Base-by-base conservation (phyloP, 2,329 filamentous ascomycete species). In the Phaeophleospora eucalypticola region DNA sequence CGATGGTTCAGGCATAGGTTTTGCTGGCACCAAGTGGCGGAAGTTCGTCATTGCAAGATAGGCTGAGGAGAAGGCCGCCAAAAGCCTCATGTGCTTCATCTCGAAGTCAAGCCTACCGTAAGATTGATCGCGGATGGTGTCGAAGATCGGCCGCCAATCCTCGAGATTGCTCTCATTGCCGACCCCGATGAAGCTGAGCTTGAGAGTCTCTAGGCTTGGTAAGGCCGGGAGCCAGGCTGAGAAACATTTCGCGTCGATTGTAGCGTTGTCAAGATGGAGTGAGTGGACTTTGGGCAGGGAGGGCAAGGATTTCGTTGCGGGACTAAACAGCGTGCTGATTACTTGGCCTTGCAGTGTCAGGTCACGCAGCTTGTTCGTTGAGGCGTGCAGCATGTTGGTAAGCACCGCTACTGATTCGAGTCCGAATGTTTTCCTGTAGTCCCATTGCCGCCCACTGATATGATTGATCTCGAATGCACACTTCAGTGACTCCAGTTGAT, bases 71-170 rank as follows among this genome's bases (percentile, higher is more conserved):
- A n/a, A n/a, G n/a, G 9, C 27, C 8, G 32, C 37, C 19, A 14
- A 14, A 16, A n/a, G 3, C 4, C 10, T 2, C 2, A 29, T 17
- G 14, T 36, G 18, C 4, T 18, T 7, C 21, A 36, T 3, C 9
- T 36, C 29, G 8, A 43, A 15, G 14, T 20, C 17, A 8, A 43
- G 17, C 17, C 24, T 12, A 29, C 15, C 8, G 32, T 37, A 21
- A 3, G 33, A 6, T 15, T 45, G 43, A 8, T 39, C 21, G 2
- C 35, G 43, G 9, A 45, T 45, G 9, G 43, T 36, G 27, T 4
- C 24, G 21, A 45, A 45, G 6, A 45, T 19, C 9, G 43, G 43
- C 16, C 19, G 15, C 43, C 43, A 45, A 15, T 36, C 15, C 16
- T 20, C 12, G 16, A 45, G 15, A n/a, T 29, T 4, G 15, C 36